Percentiles rank a stretch among this genome's conserved stretches.
Evolutionary conservation across 2,329 filamentous ascomycete species (phyloP).

Genomic region (Ceratocystis lukuohia): DNA sequence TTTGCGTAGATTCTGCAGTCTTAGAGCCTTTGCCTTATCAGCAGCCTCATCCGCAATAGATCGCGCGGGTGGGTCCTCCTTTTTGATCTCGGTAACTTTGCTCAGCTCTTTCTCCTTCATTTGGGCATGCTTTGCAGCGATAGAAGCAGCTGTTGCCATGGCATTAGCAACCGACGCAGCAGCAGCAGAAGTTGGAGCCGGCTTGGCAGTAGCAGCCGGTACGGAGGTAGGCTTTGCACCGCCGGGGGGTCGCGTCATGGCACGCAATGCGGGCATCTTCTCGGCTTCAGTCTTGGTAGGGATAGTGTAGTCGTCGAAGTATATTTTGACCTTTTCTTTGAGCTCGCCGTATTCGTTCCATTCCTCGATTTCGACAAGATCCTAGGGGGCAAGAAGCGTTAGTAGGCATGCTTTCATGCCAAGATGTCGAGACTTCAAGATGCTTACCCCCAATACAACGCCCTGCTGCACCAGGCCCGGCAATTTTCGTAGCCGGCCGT

Average conservation of each 20-base stretch:
- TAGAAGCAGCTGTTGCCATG: slow-evolving; percentile 21
- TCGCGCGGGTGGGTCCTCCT: slow-evolving; percentile 32
- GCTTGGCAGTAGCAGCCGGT: slow-evolving; percentile 22
- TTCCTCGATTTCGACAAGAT: slow-evolving; percentile 87
- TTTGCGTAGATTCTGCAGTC: slow-evolving; percentile 39
- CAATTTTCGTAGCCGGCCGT: slow-evolving; percentile 57
- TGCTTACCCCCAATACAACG: slow-evolving; percentile 66
- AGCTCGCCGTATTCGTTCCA: slow-evolving; percentile 99
- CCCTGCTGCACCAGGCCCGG: slow-evolving; percentile 82
- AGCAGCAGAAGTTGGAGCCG: slow-evolving; percentile 18
- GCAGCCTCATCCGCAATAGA: slow-evolving; percentile 53
- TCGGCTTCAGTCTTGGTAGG: slow-evolving; percentile 35
- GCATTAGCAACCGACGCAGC: slow-evolving; percentile 21
- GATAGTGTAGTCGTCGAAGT: slow-evolving; percentile 49
- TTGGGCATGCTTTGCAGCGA: slow-evolving; percentile 20
- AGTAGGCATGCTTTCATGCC: not conserved
- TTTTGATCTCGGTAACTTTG: slow-evolving; percentile 19
- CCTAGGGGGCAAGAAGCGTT: slow-evolving; percentile 37
- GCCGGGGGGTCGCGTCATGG: slow-evolving; percentile 23
- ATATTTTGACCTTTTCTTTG: slow-evolving; percentile 65
- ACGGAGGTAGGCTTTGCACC: slow-evolving; percentile 24
- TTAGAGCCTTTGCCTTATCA: slow-evolving; percentile 47
- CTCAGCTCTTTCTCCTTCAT: slow-evolving; percentile 17
- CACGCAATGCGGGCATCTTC: slow-evolving; percentile 26
- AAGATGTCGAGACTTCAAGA: not conserved